Conservation (phyloP, 2,329 filamentous ascomycete species). For the Monosporascus sp. region DNA sequence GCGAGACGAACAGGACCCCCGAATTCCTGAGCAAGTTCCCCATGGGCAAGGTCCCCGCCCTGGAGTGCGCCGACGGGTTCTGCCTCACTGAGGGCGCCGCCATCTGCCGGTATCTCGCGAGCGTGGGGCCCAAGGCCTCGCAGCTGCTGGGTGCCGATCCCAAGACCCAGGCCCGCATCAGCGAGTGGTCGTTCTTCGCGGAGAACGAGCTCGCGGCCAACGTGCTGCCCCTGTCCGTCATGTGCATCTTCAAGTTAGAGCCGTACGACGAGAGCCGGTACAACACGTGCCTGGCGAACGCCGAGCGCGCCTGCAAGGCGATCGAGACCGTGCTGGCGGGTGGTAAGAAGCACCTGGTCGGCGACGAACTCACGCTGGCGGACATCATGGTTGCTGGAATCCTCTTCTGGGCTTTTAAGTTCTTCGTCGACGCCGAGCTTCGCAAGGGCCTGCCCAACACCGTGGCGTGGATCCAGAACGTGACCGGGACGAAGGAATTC, state of each 20-base stretch:
- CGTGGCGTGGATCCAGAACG: constrained; percentile 25
- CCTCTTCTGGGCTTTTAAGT: constrained; percentile 18
- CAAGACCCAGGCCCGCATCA: constrained; percentile 35
- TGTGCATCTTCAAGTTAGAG: constrained; percentile 23
- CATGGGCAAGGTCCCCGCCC: constrained; percentile 44
- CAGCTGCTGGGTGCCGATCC: constrained; percentile 39
- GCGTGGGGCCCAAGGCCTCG: constrained; percentile 34
- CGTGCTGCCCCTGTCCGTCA: constrained; percentile 15
- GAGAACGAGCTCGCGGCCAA: constrained; percentile 29
- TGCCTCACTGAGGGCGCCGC: constrained; percentile 39
- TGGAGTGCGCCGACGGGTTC: constrained; percentile 42
- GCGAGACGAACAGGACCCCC: constrained; percentile 35
- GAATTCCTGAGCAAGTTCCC: constrained; percentile 46
- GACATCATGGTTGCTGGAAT: constrained; percentile 29
- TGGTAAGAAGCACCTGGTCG: constrained; percentile 32
- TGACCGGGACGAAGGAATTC: constrained; percentile 27
- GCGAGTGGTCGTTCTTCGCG: constrained; percentile 40
- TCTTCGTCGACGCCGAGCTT: constrained; percentile 30
- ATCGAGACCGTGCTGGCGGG: constrained; percentile 26
- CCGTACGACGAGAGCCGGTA: constrained; percentile 22
- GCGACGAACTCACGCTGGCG: constrained; percentile 31
- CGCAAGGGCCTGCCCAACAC: constrained; percentile 26
- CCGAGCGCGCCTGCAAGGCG: constrained; percentile 24
- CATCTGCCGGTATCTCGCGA: constrained; percentile 41
- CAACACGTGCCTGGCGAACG: constrained; percentile 4